Base-by-base conservation (phyloP, 441 rosid species). In the Eruca vesicaria region DNA sequence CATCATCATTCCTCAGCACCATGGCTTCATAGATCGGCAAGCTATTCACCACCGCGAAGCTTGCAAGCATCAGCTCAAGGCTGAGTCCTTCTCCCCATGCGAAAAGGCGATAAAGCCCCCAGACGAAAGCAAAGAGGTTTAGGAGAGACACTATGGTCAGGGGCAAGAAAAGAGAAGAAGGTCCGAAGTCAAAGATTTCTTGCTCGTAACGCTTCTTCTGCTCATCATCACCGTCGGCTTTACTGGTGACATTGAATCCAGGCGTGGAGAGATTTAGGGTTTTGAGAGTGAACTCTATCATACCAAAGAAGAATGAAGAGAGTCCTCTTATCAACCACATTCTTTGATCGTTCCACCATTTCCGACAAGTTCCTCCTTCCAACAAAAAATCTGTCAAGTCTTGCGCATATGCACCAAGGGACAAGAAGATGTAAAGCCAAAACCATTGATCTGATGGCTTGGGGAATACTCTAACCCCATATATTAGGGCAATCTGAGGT, bases 321-420 rank as follows among this genome's bases (percentile, higher is more conserved):
- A 82, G 15, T 15, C 93, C 96, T 36, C 78, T 85, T 18, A 88
- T 72, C 43, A 74, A 41, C 90, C 88, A 86, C 57, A 88, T 84
- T 63, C 96, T 82, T 72, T 88, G 96, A 73, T 86, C 89, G 68
- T 80, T 91, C 90, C 91, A 87, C 98, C 98, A 93, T 71, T 67
- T 84, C 11, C 68, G 58, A 69, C 80, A 21, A 18, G 86, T 85
- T 20, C 88, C 86, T 9, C 87, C 85, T 19, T 67, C 80, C 11
- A 83, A 7, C 33, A 83, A 6, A 69, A 86, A 87, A 6, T 88
- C 89, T 0, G 74, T 7, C 8, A 79, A 26, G 57, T 87, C 90
- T 75, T 87, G 94, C 11, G 43, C 81, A 65, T 93, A 81, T 7
- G 93, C 85, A 8, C 90, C 96, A 0, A 87, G 1, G 68, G 85